Evolutionary conservation across 176 grass and related monocot genomes (phyloP).

Genomic region (Chrysopogon serrulatus): DNA sequence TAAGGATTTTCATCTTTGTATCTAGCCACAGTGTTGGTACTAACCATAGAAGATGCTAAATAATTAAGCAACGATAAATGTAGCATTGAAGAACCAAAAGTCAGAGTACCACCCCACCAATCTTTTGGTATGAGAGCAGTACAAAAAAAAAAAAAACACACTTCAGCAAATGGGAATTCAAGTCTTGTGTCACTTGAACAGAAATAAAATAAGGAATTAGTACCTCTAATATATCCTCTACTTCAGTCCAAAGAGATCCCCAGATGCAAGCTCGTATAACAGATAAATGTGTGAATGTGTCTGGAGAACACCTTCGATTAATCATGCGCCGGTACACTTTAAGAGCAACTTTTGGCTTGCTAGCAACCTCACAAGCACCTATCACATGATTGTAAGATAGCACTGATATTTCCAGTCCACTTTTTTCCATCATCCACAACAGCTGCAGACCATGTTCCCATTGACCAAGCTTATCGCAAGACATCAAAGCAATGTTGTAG

Average conservation of each 20-base stretch:
- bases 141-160: neutral
- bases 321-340: conserved; percentile 73
- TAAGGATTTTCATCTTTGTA: neutral
- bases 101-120: neutral
- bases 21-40: neutral
- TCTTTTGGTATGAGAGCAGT: neutral
- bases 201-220: conserved; percentile 2
- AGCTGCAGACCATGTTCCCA: conserved; percentile 82
- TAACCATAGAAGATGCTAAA: neutral
- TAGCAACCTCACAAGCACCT: conserved; percentile 70
- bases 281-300: conserved; percentile 84
- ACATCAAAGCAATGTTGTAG: conserved; percentile 79
- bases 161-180: neutral
- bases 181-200: neutral
- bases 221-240: conserved; percentile 82
- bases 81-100: neutral
- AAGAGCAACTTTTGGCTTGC: conserved; percentile 67
- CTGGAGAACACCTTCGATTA: conserved; percentile 40
- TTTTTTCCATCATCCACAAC: conserved; percentile 85
- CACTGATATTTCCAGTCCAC: conserved; percentile 47
- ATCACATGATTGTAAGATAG: conserved; percentile 92
- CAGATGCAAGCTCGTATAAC: conserved; percentile 82
- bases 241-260: conserved; percentile 85
- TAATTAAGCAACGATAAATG: neutral
- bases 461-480: conserved; percentile 79